Conservation (phyloP, 169 alveolate genomes). For the Plasmodium malariae region DNA sequence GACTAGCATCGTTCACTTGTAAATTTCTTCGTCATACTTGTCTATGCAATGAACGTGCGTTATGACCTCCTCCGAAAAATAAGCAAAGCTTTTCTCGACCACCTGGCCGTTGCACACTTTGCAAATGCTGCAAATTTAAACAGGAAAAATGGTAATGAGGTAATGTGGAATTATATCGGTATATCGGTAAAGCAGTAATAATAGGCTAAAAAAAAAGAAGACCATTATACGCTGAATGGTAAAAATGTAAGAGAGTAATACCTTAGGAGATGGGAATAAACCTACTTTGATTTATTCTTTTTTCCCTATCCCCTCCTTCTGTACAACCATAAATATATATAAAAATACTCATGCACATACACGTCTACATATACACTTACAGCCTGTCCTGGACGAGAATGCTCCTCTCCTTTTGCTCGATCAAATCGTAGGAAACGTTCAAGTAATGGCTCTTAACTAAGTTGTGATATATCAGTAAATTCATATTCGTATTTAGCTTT, state of each 20-base stretch:
- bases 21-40: constrained; percentile 23
- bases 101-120: constrained; percentile 25
- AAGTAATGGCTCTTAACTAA: constrained; percentile 29
- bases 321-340: too few relatives aligned
- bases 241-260: too few relatives aligned
- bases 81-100: constrained; percentile 40
- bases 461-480: constrained; percentile 45
- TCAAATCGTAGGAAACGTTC: constrained; percentile 22
- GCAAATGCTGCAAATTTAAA: constrained; percentile 16
- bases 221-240: too few relatives aligned
- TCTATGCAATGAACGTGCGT: constrained; percentile 34
- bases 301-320: too few relatives aligned
- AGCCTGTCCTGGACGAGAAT: constrained; percentile 22
- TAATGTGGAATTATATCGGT: too few relatives aligned
- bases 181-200: too few relatives aligned
- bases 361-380: constrained; percentile 7
- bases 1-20: neutral
- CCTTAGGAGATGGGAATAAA: too few relatives aligned
- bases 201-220: too few relatives aligned
- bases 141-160: neutral
- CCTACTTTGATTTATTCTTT: too few relatives aligned
- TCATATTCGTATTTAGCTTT: constrained; percentile 14
- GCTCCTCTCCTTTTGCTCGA: constrained; percentile 21
- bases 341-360: too few relatives aligned
- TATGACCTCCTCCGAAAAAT: constrained; percentile 22